Evolutionary conservation across 306 rosid genomes (phyloP).

Genomic region (Corylus americana): DNA sequence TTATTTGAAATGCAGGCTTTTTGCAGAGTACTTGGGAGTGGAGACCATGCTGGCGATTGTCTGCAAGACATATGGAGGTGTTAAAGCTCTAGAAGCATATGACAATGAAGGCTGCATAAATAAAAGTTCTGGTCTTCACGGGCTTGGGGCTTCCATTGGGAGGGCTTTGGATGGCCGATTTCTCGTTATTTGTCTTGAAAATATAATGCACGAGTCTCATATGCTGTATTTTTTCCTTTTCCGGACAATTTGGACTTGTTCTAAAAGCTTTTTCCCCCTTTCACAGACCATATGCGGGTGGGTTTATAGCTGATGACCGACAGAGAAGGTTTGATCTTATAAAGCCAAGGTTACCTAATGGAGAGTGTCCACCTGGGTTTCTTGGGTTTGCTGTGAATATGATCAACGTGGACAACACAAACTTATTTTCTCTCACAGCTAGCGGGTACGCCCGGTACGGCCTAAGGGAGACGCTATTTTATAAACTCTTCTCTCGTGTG

Average conservation of each 20-base stretch:
- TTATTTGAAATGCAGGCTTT: slow-evolving; percentile 62
- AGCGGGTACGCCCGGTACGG: slow-evolving; percentile 79
- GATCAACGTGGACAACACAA: slow-evolving; percentile 51
- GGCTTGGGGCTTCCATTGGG: slow-evolving; percentile 65
- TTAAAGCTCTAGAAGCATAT: slow-evolving; percentile 68
- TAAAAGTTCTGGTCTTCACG: slow-evolving; percentile 64
- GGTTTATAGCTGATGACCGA: slow-evolving; percentile 52
- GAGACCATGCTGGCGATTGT: slow-evolving; percentile 83
- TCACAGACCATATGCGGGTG: slow-evolving; percentile 72
- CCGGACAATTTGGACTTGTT: slow-evolving; percentile 17
- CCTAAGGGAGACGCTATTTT: slow-evolving; percentile 82
- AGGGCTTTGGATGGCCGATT: slow-evolving; percentile 69
- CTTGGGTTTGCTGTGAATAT: slow-evolving; percentile 88
- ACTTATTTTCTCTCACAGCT: slow-evolving; percentile 59
- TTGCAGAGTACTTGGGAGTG: slow-evolving; percentile 76
- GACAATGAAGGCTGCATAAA: slow-evolving; percentile 61
- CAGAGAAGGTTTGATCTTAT: slow-evolving; percentile 77
- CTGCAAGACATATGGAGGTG: slow-evolving; percentile 73
- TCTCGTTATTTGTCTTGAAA: slow-evolving; percentile 77
- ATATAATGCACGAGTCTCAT: slow-evolving; percentile 41
- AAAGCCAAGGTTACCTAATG: slow-evolving; percentile 75
- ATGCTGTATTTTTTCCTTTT: neutral
- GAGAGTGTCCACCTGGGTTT: slow-evolving; percentile 75
- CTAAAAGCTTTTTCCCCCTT: slow-evolving; percentile 7
- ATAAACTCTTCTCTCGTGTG: slow-evolving; percentile 67